Conservation (phyloP, 805 yeast species). For the Starmera quercuum region DNA sequence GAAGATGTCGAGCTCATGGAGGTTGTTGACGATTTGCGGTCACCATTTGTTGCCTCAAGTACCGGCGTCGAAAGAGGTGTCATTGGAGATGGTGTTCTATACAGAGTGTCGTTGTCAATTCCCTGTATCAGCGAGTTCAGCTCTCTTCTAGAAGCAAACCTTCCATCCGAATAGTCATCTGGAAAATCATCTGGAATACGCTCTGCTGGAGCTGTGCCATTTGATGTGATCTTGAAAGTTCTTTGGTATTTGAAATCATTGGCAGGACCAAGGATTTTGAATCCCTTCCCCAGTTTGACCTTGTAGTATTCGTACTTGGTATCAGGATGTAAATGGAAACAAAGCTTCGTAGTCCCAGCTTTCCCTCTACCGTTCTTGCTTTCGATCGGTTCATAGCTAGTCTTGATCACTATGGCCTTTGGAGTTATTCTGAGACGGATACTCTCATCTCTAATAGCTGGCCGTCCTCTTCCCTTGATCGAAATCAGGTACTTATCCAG, state of each 20-base stretch:
- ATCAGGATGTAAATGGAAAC: slow-evolving; percentile 11
- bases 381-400: slow-evolving; percentile 9
- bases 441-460: slow-evolving; percentile 33
- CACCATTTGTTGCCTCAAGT: not conserved
- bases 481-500: slow-evolving; percentile 72
- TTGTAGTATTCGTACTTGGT: slow-evolving; percentile 3
- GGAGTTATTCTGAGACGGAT: slow-evolving; percentile 11
- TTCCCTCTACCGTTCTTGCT: slow-evolving; percentile 8
- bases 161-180: not conserved
- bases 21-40: too few species aligned
- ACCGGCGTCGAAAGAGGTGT: not conserved
- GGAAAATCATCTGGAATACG: too few species aligned
- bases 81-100: not conserved
- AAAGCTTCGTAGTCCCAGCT: slow-evolving; percentile 4
- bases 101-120: too few species aligned
- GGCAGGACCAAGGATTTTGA: slow-evolving; percentile 6
- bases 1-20: too few species aligned
- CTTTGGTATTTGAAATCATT: not conserved
- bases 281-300: slow-evolving; percentile 9
- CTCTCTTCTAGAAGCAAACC: too few species aligned
- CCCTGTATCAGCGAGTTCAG: too few species aligned
- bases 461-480: slow-evolving; percentile 88
- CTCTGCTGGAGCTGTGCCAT: not conserved
- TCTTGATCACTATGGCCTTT: slow-evolving; percentile 2
- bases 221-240: slow-evolving; percentile 1